Percentiles rank a stretch among this genome's conserved stretches.
These are phyloP conservation scores for Immersiella caudata DNA, from an alignment of 495 filamentous ascomycete species.

Conservation along the genomic window DNA sequence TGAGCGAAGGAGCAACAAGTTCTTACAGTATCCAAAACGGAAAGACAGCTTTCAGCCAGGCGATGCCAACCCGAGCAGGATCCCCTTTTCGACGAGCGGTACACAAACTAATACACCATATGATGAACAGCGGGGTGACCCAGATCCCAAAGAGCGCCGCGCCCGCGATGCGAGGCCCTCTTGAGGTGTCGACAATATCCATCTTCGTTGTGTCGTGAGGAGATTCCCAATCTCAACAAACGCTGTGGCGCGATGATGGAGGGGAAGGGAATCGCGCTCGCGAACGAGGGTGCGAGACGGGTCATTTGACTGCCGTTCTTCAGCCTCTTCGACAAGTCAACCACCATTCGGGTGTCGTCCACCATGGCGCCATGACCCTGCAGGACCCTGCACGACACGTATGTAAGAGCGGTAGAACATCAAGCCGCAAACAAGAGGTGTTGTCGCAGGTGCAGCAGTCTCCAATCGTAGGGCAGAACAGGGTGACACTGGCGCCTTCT, in stretches of 20 bases:
- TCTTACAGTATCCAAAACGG: conserved; percentile 30
- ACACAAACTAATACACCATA: conserved; percentile 31
- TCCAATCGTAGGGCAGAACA: background rate
- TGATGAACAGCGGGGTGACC: conserved; percentile 22
- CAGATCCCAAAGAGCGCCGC: conserved; percentile 19
- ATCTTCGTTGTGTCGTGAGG: background rate
- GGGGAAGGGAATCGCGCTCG: background rate
- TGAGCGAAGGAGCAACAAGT: background rate
- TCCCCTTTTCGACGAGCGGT: conserved; percentile 26
- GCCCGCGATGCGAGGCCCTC: conserved; percentile 1
- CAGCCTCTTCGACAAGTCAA: background rate
- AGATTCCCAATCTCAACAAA: background rate
- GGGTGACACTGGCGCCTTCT: background rate
- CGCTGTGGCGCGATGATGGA: background rate
- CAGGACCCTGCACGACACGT: background rate
- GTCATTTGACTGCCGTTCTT: background rate
- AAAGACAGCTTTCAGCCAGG: conserved; percentile 30
- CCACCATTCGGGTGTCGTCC: background rate
- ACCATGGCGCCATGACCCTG: background rate
- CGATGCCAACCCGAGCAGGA: conserved; percentile 28
- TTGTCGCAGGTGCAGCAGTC: background rate
- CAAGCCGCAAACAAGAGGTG: background rate
- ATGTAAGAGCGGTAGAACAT: background rate
- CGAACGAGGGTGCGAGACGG: background rate
- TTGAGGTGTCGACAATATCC: background rate